These are phyloP conservation scores for Lasiosphaeriaceae sp. DNA, from an alignment of 495 filamentous ascomycete species.

Conservation along the genomic window DNA sequence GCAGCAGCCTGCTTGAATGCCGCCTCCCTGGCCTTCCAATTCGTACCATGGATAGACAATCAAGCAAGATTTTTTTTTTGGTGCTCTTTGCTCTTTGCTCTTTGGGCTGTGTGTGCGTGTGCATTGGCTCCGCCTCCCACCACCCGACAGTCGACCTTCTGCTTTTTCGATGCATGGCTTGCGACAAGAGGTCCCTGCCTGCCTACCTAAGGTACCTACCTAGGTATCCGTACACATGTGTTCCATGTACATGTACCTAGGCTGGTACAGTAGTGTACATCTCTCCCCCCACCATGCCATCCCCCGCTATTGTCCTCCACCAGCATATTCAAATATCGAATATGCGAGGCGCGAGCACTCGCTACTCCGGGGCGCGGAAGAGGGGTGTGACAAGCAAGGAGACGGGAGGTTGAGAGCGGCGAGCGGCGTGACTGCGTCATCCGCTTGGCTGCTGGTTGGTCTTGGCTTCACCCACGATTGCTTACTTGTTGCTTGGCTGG, in stretches of 20 bases:
- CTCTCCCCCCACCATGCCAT: background rate
- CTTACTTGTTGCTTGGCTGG: background rate
- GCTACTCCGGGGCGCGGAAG: background rate
- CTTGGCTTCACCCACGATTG: background rate
- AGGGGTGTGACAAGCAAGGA: background rate
- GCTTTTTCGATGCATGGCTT: background rate
- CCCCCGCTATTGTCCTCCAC: background rate
- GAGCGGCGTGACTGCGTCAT: constrained; percentile 2
- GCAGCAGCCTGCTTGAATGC: background rate
- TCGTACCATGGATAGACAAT: background rate
- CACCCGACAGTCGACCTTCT: background rate
- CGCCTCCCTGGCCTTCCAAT: background rate
- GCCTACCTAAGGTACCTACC: too few relatives aligned
- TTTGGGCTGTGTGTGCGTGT: background rate
- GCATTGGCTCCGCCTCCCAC: background rate
- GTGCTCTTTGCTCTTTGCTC: too few relatives aligned
- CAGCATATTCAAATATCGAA: constrained; percentile 1
- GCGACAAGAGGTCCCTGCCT: too few relatives aligned
- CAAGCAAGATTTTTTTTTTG: too few relatives aligned
- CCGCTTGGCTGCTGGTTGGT: background rate
- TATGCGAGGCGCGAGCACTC: constrained; percentile 5
- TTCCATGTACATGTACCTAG: too few relatives aligned
- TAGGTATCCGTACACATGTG: too few relatives aligned
- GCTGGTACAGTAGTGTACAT: too few relatives aligned
- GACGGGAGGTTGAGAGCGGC: background rate